Evolutionary conservation across 768 basidiomycete species (phyloP).

Genomic region (Leccinum ochraceum): DNA sequence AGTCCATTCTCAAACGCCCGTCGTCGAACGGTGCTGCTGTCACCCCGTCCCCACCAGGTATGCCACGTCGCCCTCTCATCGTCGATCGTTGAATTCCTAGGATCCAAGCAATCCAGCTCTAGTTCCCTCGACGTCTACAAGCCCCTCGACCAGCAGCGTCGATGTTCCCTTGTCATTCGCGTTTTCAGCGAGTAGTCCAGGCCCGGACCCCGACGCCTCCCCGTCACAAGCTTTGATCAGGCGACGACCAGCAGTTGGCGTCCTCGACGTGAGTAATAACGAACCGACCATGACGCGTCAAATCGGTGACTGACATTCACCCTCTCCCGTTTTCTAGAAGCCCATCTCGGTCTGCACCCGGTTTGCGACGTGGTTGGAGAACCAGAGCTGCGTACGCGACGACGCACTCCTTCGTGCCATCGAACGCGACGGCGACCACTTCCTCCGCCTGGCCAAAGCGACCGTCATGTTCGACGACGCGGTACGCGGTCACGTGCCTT

Average conservation of each 20-base stretch:
- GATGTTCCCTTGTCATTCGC: not conserved
- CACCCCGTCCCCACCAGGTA: slow-evolving; percentile 9
- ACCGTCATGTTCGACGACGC: slow-evolving; percentile 21
- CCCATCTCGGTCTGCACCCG: slow-evolving; percentile 15
- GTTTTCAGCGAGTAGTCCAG: not conserved
- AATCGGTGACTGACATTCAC: not conserved
- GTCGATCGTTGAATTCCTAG: slow-evolving; percentile 1
- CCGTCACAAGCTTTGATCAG: not conserved
- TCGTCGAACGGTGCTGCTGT: not conserved
- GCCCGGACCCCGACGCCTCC: not conserved
- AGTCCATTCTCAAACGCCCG: slow-evolving; percentile 1
- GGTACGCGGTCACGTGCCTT: slow-evolving; percentile 9
- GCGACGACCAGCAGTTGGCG: not conserved
- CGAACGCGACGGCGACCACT: slow-evolving; percentile 21
- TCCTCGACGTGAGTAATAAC: slow-evolving; percentile 1
- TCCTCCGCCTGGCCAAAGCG: slow-evolving; percentile 21
- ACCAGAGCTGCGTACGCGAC: slow-evolving; percentile 2
- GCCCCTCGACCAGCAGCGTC: not conserved
- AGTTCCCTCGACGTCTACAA: not conserved
- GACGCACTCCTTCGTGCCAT: slow-evolving; percentile 14
- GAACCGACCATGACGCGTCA: not conserved
- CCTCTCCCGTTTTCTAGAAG: not conserved
- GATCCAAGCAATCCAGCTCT: not conserved
- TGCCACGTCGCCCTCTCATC: not conserved
- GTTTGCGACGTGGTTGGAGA: slow-evolving; percentile 23